These are phyloP conservation scores for Brassica hybrid DNA, from an alignment of 441 rosid species.

Conservation along the genomic window DNA sequence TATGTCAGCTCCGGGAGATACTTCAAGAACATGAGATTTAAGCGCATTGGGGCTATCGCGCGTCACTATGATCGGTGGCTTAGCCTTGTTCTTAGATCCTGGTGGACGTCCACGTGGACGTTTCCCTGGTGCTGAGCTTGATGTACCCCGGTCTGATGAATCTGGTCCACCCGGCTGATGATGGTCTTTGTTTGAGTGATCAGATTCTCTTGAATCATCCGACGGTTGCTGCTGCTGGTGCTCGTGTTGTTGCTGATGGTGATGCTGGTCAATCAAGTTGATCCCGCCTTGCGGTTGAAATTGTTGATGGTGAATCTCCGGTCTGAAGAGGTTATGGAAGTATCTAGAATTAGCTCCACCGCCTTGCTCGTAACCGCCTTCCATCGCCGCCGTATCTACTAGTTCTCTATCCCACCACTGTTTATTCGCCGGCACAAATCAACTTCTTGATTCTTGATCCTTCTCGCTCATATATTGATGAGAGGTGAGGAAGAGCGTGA, in stretches of 20 bases:
- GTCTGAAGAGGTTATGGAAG: slow-evolving; percentile 61
- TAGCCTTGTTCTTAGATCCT: slow-evolving; percentile 77
- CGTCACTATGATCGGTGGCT: slow-evolving; percentile 71
- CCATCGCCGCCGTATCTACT: slow-evolving; percentile 58
- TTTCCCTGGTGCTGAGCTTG: slow-evolving; percentile 47
- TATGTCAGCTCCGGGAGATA: slow-evolving; percentile 62
- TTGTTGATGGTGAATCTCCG: slow-evolving; percentile 51
- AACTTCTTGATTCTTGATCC: slow-evolving; percentile 23
- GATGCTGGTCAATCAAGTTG: slow-evolving; percentile 34
- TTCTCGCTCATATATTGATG: slow-evolving; percentile 29
- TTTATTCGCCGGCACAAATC: slow-evolving; percentile 46
- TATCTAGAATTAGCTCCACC: slow-evolving; percentile 52
- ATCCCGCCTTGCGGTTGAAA: slow-evolving; percentile 35
- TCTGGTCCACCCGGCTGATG: slow-evolving; percentile 39
- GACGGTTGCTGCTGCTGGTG: slow-evolving; percentile 42
- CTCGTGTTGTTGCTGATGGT: slow-evolving; percentile 20
- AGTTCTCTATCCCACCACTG: slow-evolving; percentile 62
- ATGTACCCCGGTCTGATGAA: slow-evolving; percentile 44
- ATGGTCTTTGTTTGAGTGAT: slow-evolving; percentile 39
- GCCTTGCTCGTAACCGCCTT: slow-evolving; percentile 53
- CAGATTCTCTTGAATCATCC: slow-evolving; percentile 55
- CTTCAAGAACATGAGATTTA: slow-evolving; percentile 76
- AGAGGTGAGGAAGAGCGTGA: slow-evolving; percentile 20
- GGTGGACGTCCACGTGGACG: slow-evolving; percentile 81
- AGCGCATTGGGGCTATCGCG: slow-evolving; percentile 78